Evolutionary conservation across 306 rosid species (phyloP).

Genomic region (Benincasa hispida): DNA sequence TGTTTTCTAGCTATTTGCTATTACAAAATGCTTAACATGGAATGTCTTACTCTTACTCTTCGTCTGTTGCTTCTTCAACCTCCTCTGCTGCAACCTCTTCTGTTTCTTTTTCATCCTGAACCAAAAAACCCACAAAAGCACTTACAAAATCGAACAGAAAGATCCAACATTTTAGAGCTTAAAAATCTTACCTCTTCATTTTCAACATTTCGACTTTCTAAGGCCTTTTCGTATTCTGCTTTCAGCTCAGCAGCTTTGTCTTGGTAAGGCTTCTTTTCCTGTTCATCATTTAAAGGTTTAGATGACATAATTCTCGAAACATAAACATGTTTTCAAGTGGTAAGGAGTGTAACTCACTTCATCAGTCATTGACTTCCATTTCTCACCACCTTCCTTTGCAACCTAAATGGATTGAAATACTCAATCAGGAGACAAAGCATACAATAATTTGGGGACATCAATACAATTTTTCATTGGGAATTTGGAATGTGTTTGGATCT

Average conservation of each 20-base stretch:
- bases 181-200: conserved; percentile 31
- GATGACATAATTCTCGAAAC: not conserved
- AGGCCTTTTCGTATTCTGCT: conserved; percentile 43
- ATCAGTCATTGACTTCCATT: conserved; percentile 65
- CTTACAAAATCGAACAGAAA: not conserved
- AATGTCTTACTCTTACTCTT: conserved; percentile 33
- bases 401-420: conserved; percentile 21
- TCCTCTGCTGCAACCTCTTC: not conserved
- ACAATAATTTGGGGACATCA: not conserved
- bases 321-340: no score
- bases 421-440: not conserved
- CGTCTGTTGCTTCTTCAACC: conserved; percentile 33
- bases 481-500: not conserved
- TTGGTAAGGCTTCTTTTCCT: conserved; percentile 72
- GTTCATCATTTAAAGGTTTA: not conserved
- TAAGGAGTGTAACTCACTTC: conserved; percentile 34
- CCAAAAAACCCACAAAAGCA: not conserved
- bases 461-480: not conserved
- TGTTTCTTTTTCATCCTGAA: conserved; percentile 35
- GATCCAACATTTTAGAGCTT: not conserved
- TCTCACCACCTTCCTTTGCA: conserved; percentile 70
- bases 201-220: conserved; percentile 32
- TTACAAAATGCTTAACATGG: not conserved
- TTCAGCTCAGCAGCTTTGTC: conserved; percentile 71
- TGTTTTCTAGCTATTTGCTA: not conserved